Conservation (phyloP, 306 rosid species). For the Vigna radiata region DNA sequence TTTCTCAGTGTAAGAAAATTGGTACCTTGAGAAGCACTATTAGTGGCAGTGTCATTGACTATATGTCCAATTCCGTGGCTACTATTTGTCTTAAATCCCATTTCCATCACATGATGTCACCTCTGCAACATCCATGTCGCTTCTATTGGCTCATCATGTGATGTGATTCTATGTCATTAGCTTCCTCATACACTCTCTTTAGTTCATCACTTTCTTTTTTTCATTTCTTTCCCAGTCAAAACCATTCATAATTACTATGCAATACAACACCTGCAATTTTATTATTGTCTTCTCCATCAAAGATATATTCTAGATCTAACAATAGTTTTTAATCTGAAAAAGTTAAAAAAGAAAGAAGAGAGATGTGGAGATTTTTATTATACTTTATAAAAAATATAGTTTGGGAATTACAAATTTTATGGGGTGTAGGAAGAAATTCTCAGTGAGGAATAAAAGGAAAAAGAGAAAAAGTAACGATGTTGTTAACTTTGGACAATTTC, state of each 20-base stretch:
- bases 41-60: not conserved
- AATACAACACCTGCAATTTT: not conserved
- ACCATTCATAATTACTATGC: not conserved
- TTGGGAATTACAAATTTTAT: too few relatives aligned
- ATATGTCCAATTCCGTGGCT: not conserved
- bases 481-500: too few relatives aligned
- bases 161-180: not conserved
- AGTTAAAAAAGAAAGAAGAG: too few relatives aligned
- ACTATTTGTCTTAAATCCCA: not conserved
- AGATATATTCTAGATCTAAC: too few relatives aligned
- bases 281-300: not conserved
- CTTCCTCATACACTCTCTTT: not conserved
- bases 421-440: too few relatives aligned
- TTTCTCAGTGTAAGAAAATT: not conserved
- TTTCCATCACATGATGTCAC: conserved; percentile 13
- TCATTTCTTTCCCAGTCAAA: not conserved
- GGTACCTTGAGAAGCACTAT: not conserved
- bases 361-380: too few relatives aligned
- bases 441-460: too few relatives aligned
- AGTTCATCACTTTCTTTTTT: not conserved
- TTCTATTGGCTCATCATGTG: not conserved
- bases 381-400: too few relatives aligned
- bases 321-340: too few relatives aligned
- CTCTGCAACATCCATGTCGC: not conserved
- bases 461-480: too few relatives aligned